These are phyloP conservation scores for Monosporascus sp. DNA, from an alignment of 2,329 filamentous ascomycete species.

Conservation along the genomic window DNA sequence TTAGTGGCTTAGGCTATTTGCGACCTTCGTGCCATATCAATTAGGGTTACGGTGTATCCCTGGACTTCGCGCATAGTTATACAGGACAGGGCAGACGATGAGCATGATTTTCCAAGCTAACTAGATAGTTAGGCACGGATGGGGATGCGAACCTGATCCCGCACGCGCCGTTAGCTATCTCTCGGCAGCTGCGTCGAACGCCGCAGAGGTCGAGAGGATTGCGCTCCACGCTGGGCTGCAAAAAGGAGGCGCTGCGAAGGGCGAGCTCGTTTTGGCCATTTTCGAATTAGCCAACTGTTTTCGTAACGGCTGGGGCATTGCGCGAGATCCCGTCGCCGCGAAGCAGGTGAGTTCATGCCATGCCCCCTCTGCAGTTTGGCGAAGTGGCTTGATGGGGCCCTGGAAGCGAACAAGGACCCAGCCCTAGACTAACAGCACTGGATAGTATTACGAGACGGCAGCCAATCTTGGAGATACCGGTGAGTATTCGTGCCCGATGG, in stretches of 20 bases:
- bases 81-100: neutral
- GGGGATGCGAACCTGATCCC: slow-evolving; percentile 75
- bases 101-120: slow-evolving; percentile 16
- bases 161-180: slow-evolving; percentile 76
- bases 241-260: slow-evolving; percentile 91
- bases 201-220: slow-evolving; percentile 77
- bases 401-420: neutral
- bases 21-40: neutral
- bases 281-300: slow-evolving; percentile 93
- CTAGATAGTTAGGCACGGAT: slow-evolving; percentile 66
- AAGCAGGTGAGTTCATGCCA: slow-evolving; percentile 49
- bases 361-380: neutral
- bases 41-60: too few species aligned
- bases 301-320: slow-evolving; percentile 88
- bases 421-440: neutral
- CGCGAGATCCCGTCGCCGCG: slow-evolving; percentile 80
- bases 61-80: neutral
- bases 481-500: slow-evolving; percentile 31
- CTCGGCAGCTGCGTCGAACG: slow-evolving; percentile 83
- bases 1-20: slow-evolving; percentile 37
- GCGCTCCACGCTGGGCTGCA: slow-evolving; percentile 83
- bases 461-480: slow-evolving; percentile 90
- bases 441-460: slow-evolving; percentile 92
- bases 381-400: neutral
- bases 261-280: slow-evolving; percentile 91